Percentiles rank a stretch among this genome's conserved stretches.
These are phyloP conservation scores for Naganishia randhawae DNA, from an alignment of 768 basidiomycete species.

Conservation along the genomic window DNA sequence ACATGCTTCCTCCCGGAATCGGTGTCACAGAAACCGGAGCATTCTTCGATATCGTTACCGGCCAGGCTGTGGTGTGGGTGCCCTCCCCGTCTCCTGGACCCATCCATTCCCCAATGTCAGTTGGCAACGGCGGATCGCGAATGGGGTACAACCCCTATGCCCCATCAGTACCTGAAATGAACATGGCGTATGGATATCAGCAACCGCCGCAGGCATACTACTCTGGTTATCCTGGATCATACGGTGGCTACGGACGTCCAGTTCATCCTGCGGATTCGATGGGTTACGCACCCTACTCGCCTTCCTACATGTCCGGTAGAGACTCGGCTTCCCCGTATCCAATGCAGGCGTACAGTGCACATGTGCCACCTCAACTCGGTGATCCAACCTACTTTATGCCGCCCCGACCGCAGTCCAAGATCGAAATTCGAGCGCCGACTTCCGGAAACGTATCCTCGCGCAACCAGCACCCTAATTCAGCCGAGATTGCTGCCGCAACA, in stretches of 20 bases:
- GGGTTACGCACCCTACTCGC: constrained; percentile 2
- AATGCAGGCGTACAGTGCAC: constrained; percentile 2
- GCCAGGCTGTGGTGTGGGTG: constrained; percentile 30
- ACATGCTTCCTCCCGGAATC: constrained; percentile 30
- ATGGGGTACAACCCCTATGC: constrained; percentile 16
- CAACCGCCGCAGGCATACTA: constrained; percentile 14
- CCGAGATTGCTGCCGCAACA: not conserved
- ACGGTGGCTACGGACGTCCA: not conserved
- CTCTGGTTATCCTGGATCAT: not conserved
- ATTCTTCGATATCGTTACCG: constrained; percentile 31
- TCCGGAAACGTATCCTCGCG: constrained; percentile 9
- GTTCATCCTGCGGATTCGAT: not conserved
- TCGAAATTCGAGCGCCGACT: constrained; percentile 30
- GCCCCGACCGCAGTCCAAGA: constrained; percentile 25
- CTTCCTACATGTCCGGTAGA: not conserved
- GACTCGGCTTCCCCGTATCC: constrained; percentile 20
- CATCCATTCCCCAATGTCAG: not conserved
- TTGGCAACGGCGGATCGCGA: not conserved
- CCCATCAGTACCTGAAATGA: not conserved
- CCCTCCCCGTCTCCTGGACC: constrained; percentile 29
- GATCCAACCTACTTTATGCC: constrained; percentile 29
- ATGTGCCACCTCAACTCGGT: constrained; percentile 15
- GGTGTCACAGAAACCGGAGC: constrained; percentile 28
- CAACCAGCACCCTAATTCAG: constrained; percentile 6
- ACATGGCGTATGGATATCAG: constrained; percentile 6